These are phyloP conservation scores for Neopestalotiopsis clavispora DNA, from an alignment of 2,329 filamentous ascomycete species.

Conservation along the genomic window DNA sequence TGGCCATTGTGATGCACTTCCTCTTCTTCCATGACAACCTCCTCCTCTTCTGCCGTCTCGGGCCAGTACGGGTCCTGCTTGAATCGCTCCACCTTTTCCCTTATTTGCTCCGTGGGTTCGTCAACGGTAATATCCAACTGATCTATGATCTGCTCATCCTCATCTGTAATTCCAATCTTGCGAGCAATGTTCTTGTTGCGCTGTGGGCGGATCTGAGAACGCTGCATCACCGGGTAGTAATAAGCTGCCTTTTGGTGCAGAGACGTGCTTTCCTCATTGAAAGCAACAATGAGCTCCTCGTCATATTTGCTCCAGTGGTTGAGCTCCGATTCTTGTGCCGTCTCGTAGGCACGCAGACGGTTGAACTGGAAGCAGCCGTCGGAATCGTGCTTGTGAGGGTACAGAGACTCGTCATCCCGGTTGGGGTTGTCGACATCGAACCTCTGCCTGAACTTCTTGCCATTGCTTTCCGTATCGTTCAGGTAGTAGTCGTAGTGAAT, in stretches of 20 bases:
- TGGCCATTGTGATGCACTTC: constrained; percentile 29
- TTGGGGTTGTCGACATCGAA: constrained; percentile 64
- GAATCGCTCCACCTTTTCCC: constrained; percentile 56
- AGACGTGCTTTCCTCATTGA: constrained; percentile 54
- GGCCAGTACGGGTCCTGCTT: constrained; percentile 55
- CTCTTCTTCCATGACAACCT: constrained; percentile 10
- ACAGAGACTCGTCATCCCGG: constrained; percentile 57
- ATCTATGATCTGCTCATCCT: constrained; percentile 58
- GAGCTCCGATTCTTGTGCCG: constrained; percentile 60
- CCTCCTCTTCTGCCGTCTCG: constrained; percentile 24
- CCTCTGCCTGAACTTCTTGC: constrained; percentile 62
- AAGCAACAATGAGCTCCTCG: constrained; percentile 66
- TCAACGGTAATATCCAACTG: constrained; percentile 60
- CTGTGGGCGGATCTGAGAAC: constrained; percentile 65
- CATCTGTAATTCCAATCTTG: constrained; percentile 50
- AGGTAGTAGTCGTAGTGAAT: constrained; percentile 74
- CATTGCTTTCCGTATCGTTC: constrained; percentile 51
- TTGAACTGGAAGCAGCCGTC: constrained; percentile 63
- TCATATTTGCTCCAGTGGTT: constrained; percentile 65
- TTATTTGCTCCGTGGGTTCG: constrained; percentile 60
- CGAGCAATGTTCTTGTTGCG: constrained; percentile 67
- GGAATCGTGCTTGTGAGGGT: constrained; percentile 54
- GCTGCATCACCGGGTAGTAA: constrained; percentile 73
- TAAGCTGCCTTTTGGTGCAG: constrained; percentile 62
- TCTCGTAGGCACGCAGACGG: constrained; percentile 69